These are phyloP conservation scores for Hypoxylon intermedium DNA, from an alignment of 495 filamentous ascomycete species.

Conservation along the genomic window DNA sequence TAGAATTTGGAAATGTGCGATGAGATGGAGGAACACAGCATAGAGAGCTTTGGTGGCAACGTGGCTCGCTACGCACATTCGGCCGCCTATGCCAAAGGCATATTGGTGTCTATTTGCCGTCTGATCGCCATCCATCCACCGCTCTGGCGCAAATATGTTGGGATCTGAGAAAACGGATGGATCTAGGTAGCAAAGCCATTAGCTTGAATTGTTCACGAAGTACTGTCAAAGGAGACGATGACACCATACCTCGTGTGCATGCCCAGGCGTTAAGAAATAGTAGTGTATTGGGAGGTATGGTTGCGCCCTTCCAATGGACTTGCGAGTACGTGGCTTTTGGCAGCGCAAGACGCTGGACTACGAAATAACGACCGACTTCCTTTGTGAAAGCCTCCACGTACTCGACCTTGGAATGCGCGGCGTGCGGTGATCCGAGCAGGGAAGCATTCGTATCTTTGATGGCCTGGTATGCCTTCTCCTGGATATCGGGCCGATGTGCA, in stretches of 20 bases:
- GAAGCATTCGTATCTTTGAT: slow-evolving; percentile 70
- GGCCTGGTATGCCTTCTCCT: slow-evolving; percentile 67
- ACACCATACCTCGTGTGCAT: slow-evolving; percentile 16
- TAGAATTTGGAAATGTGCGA: slow-evolving; percentile 62
- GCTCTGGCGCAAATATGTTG: slow-evolving; percentile 65
- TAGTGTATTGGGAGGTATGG: slow-evolving; percentile 68
- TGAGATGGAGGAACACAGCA: slow-evolving; percentile 70
- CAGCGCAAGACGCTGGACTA: slow-evolving; percentile 75
- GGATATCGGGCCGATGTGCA: slow-evolving; percentile 72
- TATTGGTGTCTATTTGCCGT: slow-evolving; percentile 68
- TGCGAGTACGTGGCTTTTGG: slow-evolving; percentile 70
- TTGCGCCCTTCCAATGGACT: slow-evolving; percentile 65
- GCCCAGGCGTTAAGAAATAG: slow-evolving; percentile 64
- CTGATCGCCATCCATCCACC: slow-evolving; percentile 61
- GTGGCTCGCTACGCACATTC: slow-evolving; percentile 74
- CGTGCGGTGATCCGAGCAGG: slow-evolving; percentile 70
- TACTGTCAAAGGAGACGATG: neutral
- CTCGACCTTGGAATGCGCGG: slow-evolving; percentile 71
- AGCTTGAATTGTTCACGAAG: neutral
- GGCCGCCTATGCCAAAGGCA: slow-evolving; percentile 71
- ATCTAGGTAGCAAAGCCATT: slow-evolving; percentile 47
- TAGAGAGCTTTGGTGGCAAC: slow-evolving; percentile 73
- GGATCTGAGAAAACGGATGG: slow-evolving; percentile 68
- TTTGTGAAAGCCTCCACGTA: slow-evolving; percentile 75
- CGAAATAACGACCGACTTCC: slow-evolving; percentile 74